Conservation (phyloP, 331 rosid species). For the Malus hybrid region DNA sequence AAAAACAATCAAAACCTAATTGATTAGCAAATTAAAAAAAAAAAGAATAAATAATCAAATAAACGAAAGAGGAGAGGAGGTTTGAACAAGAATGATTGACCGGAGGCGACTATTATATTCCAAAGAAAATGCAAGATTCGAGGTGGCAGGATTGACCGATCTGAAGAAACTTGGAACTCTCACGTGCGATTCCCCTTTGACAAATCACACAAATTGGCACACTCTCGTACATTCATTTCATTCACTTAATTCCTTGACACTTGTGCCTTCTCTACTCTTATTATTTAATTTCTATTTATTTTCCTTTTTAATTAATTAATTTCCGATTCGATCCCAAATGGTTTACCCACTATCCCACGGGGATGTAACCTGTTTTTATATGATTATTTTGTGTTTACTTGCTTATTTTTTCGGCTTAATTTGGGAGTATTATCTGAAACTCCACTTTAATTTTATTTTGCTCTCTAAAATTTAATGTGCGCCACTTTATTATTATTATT, state of each 20-base stretch:
- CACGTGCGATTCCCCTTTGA: constrained; percentile 38
- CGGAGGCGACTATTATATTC: not conserved
- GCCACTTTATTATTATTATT: too few species aligned
- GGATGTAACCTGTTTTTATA: not conserved
- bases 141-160: constrained; percentile 32
- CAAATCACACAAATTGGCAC: not conserved
- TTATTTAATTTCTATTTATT: not conserved
- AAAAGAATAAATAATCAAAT: too few species aligned
- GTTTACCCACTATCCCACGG: not conserved
- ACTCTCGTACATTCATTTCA: not conserved
- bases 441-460: too few species aligned
- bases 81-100: constrained; percentile 28
- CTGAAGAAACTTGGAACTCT: constrained; percentile 6
- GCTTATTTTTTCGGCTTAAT: not conserved
- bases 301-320: not conserved
- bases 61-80: not conserved
- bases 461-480: too few species aligned
- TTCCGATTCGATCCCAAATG: not conserved
- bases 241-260: not conserved
- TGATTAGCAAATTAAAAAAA: too few species aligned
- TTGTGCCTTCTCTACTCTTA: not conserved
- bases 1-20: too few species aligned
- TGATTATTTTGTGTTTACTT: not conserved
- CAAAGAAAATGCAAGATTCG: constrained; percentile 29
- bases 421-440: not conserved